Percentiles rank a stretch among this genome's conserved stretches.
Conservation (phyloP, 1,284 basidiomycete species). For the Puccinia coronata region DNA sequence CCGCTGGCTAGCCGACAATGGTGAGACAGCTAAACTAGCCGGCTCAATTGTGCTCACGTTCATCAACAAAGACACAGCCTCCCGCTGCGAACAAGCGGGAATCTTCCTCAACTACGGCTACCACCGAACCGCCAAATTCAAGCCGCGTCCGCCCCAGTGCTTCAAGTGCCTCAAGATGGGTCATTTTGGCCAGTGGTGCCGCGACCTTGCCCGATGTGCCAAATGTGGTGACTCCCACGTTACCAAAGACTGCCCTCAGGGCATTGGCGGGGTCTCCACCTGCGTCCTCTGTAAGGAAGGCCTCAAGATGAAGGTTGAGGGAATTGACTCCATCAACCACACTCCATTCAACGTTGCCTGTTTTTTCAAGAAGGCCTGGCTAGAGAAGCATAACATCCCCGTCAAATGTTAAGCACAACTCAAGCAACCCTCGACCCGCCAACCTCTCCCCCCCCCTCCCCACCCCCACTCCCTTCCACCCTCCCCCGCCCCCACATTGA, state of each 20-base stretch:
- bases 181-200: conserved; percentile 14
- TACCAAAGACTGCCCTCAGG: conserved; percentile 20
- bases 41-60: not conserved
- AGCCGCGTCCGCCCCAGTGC: not conserved
- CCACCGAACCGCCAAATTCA: conserved; percentile 2
- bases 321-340: not conserved
- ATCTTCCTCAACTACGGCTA: conserved; percentile 13
- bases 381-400: not conserved
- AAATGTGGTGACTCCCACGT: conserved; percentile 6
- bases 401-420: not conserved
- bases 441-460: not conserved
- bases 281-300: conserved; percentile 5
- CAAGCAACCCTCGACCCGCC: not conserved
- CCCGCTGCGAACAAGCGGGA: not conserved
- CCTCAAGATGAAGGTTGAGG: not conserved
- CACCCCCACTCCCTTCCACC: not conserved
- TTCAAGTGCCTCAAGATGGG: conserved; percentile 27
- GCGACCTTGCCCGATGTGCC: not conserved
- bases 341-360: not conserved
- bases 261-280: not conserved
- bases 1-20: not conserved
- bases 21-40: not conserved
- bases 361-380: not conserved
- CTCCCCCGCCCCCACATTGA: too few relatives aligned
- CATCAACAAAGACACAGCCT: not conserved